phyloP scores from a whole-genome alignment of 805 yeast genomes.

The Candida verbasci region DNA sequence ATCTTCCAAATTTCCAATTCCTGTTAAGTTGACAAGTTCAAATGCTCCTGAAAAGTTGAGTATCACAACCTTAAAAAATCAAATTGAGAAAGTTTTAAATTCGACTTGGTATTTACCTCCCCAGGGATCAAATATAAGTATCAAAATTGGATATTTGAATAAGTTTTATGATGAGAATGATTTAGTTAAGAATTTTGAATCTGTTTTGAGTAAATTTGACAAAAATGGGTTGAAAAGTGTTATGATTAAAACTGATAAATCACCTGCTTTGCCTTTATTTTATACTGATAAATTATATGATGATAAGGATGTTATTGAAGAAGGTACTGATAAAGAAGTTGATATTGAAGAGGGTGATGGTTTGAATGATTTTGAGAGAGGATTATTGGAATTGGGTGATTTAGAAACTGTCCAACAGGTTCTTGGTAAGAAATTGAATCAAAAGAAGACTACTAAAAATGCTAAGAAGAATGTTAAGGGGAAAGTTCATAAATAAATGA shows the following conservation, averaged over 20 bases:
- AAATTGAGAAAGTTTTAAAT: slow-evolving; percentile 52
- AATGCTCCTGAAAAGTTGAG: slow-evolving; percentile 38
- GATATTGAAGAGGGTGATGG: slow-evolving; percentile 27
- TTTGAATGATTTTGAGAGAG: slow-evolving; percentile 63
- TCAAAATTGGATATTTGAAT: slow-evolving; percentile 60
- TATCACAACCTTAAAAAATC: slow-evolving; percentile 49
- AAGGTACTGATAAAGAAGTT: slow-evolving; percentile 11
- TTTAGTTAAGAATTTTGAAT: slow-evolving; percentile 56
- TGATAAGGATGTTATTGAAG: slow-evolving; percentile 41
- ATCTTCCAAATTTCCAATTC: slow-evolving; percentile 52
- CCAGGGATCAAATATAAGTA: slow-evolving; percentile 61
- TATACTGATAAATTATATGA: slow-evolving; percentile 53
- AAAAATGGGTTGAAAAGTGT: slow-evolving; percentile 49
- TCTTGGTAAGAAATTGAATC: slow-evolving; percentile 52
- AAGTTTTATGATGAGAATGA: slow-evolving; percentile 38
- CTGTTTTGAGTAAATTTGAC: slow-evolving; percentile 47
- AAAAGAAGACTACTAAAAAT: slow-evolving; percentile 9
- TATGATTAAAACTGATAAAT: slow-evolving; percentile 59
- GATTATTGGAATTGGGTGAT: slow-evolving; percentile 76
- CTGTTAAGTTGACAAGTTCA: slow-evolving; percentile 22
- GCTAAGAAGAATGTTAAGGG: slow-evolving; percentile 3
- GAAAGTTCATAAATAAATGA: slow-evolving; percentile 16
- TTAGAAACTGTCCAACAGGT: slow-evolving; percentile 66
- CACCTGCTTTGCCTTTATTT: slow-evolving; percentile 85
- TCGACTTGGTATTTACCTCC: slow-evolving; percentile 66